Base-by-base conservation (phyloP, 2,329 filamentous ascomycete species). In the Pseudofabraea citricarpa region DNA sequence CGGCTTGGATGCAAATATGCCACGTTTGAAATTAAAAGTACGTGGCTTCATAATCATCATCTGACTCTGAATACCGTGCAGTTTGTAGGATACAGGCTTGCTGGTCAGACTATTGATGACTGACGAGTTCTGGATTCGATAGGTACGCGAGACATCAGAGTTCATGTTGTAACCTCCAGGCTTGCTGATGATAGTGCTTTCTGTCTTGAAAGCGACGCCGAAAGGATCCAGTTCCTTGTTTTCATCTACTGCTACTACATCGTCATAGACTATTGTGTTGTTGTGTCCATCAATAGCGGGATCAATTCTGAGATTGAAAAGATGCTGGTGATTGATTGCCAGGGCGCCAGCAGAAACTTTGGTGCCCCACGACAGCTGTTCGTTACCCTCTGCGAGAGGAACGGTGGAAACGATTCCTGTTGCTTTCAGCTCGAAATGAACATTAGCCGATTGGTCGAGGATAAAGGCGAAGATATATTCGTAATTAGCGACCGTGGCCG, bases 381-480 rank as follows among this genome's bases (percentile, higher is more conserved):
- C 74, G 39, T 81, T 60, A 13, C 77, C 79, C 45, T 83, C 75
- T 45, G 85, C 81, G 51, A 85, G 80, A 3, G 81, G 81, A 43
- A 82, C 75, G 0, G 81, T 84, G 43, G 75, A 81, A 15, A 86
- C 66, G 45, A 86, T 83, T 5, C 82, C 82, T 1, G 82, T 86
- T 13, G 82, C 82, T 26, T 81, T 76, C 32, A 84, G 77, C 59
- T 87, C 83, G 56, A 85, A 82, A 50, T 72, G 71, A 38, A 86
- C 57, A 53, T 83, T 80, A 42, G 79, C 83, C 2, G 81, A 81
- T 58, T 86, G 83, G 59, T 85, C 83, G 66, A 87, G 85, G 41
- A 81, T 76, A 63, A 82, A 87, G 3, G 81, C 81, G 29, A 87
- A 71, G 53, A 87, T 84, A 57, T 87, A 87, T 57, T 86, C 83